Conservation (phyloP, 148 eudicot genomes). For the Fallopia convolvulus region DNA sequence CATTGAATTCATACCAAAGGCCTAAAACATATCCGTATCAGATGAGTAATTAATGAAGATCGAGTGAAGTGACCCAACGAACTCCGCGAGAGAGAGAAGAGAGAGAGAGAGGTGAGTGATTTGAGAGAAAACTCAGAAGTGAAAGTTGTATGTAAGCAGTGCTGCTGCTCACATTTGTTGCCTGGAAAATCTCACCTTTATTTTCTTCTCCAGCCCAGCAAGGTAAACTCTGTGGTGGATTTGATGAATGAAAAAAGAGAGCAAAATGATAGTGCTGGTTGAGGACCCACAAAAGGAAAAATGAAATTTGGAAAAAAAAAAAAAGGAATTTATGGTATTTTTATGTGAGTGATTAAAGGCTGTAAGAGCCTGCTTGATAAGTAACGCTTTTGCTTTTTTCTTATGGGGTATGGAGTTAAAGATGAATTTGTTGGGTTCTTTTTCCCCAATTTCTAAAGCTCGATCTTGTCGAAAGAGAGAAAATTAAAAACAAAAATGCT, state of each 20-base stretch:
- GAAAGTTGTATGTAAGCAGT: not conserved
- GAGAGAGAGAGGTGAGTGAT: constrained; percentile 1
- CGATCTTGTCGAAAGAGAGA: not conserved
- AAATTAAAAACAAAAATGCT: not conserved
- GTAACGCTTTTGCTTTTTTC: constrained; percentile 6
- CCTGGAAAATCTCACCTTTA: constrained; percentile 9
- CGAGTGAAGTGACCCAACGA: constrained; percentile 6
- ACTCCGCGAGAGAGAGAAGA: not conserved
- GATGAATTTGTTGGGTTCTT: not conserved
- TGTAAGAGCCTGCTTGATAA: not conserved
- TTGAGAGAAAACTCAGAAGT: constrained; percentile 7
- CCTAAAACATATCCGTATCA: not conserved
- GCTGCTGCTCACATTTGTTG: not conserved
- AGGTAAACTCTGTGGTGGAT: constrained; percentile 3
- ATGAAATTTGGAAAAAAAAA: not conserved
- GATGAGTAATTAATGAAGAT: constrained; percentile 8
- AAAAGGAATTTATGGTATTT: not conserved
- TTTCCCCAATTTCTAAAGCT: constrained; percentile 3
- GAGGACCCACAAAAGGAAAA: not conserved
- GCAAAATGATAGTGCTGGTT: not conserved
- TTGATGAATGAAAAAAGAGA: not conserved
- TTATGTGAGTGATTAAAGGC: not conserved
- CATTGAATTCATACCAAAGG: not conserved
- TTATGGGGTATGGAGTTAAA: not conserved
- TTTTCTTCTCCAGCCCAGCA: not conserved